Base-by-base conservation (phyloP, 805 yeast species). In the Candida maesae region DNA sequence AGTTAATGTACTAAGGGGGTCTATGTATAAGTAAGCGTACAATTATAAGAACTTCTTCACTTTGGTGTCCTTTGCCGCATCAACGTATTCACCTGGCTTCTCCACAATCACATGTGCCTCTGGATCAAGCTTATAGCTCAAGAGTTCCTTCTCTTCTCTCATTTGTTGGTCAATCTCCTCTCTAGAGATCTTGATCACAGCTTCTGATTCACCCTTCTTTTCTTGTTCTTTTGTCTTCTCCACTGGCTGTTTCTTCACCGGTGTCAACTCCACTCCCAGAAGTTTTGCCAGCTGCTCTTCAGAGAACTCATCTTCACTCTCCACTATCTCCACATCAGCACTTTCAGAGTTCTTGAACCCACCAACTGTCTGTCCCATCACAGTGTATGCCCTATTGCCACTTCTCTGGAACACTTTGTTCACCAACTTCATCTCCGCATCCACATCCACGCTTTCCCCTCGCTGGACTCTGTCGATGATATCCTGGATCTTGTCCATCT, bases 371-470 rank as follows among this genome's bases (percentile, higher is more conserved):
- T 24, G 23, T 14, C 47, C 52, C 42, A 31, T 42, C 23, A 38
- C 36, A 6, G 37, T 29, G 30, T 44, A 40, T 14, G 31, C 31
- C 15, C 31, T 28, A 2, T 17, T 21, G 3, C 42, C 41, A 9
- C 19, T 30, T 32, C 49, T 46, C 27, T 50, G 47, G 44, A 66
- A 66, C 39, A 59, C 42, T 45, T 56, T 63, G 38, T 70, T 61
- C 3, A 65, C 66, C 30, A 66, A 41, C 33, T 54, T 54, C 46
- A 73, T 42, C 47, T 75, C 80, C 27, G 64, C 53, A 9, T 63
- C 63, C 1, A 70, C 56, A 45, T 72, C 67, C 14, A 77, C 45
- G 2, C 28, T 27, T 23, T 65, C 61, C 11, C 74, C 76, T 4
- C 45, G 44, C 12, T 56, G 47, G 5, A 70, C 59, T 28, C 71